A percentile compares a stretch with the other conserved stretches of the same genome.
Conservation (phyloP, 139 green algal species). For the Chlamydomonas sp. region DNA sequence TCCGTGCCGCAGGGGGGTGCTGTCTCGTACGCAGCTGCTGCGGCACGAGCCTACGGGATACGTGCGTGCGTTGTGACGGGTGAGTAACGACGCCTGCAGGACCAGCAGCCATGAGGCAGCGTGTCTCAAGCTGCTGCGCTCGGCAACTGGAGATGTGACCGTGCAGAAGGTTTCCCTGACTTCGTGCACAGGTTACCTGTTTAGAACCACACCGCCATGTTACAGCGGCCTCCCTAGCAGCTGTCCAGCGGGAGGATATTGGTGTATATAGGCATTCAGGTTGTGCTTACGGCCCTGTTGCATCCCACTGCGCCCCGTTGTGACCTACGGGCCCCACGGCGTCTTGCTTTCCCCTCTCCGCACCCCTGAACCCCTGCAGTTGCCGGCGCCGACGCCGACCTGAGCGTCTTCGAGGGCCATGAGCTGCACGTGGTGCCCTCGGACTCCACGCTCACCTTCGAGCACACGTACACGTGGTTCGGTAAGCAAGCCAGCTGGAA, state of each 20-base stretch:
- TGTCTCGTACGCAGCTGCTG: conserved; percentile 79
- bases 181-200: background rate
- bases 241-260: background rate
- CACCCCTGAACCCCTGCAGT: conserved; percentile 42
- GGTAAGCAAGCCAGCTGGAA: conserved; percentile 54
- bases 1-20: conserved; percentile 69
- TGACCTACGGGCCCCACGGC: too few species aligned
- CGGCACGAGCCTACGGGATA: conserved; percentile 59
- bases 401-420: conserved; percentile 68
- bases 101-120: background rate
- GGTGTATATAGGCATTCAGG: background rate
- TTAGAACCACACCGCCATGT: background rate
- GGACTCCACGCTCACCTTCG: conserved; percentile 79
- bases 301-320: background rate
- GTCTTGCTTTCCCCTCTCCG: background rate
- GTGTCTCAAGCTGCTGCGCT: too few species aligned
- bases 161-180: too few species aligned
- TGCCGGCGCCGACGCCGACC: conserved; percentile 68
- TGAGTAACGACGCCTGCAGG: background rate
- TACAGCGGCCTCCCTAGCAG: background rate
- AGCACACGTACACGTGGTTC: conserved; percentile 88
- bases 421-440: conserved; percentile 68
- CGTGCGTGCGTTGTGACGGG: conserved; percentile 77
- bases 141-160: too few species aligned
- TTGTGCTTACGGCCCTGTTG: too few species aligned